Evolutionary conservation across 257 asterid species (phyloP), one percentile per base, ranked within the genome.

Genomic region (Rhazya stricta): DNA sequence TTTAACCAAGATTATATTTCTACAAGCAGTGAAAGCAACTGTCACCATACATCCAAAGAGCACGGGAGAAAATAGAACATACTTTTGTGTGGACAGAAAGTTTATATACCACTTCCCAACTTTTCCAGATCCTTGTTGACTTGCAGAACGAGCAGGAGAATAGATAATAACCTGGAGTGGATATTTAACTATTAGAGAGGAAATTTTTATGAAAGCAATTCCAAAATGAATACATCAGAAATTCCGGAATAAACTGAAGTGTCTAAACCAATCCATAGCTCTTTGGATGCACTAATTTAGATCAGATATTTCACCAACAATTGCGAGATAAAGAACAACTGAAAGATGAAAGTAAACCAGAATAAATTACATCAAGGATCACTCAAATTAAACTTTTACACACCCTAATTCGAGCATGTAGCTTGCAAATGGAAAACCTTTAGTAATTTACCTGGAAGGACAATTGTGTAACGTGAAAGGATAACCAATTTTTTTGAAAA

Each of bases 51-150:
- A 81, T 78, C 3, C 60, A 71, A 73, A 25, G 67, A 23, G 41
- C 66, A 66, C 62, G 71, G 23, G 34, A 57, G 25, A 9, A 71
- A 74, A 62, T 30, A 67, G 71, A 69, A 67, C 93, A 79, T 91
- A 90, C 97, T 91, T 91, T 78, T 91, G 96, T 6, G 94, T 91
- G 76, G 98, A 91, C 84, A 90, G 0, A 83, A 94, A 94, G 83
- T 91, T 89, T 81, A 94, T 94, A 83, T 89, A 91, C 97, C 98
- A 94, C 77, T 69, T 87, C 76, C 97, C 97, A 84, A 91, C 85
- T 81, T 91, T 91, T 76, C 97, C 98, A 10, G 97, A 91, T 79
- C 97, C 98, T 83, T 94, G 98, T 76, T 94, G 98, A 39, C 88
- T 74, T 73, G 97, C 97, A 79, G 96, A 89, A 77, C 96, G 87